A percentile compares a stretch with the other conserved stretches of the same genome.
phyloP scores from a whole-genome alignment of 768 basidiomycete genomes.

The Tubosaeta sp. region DNA sequence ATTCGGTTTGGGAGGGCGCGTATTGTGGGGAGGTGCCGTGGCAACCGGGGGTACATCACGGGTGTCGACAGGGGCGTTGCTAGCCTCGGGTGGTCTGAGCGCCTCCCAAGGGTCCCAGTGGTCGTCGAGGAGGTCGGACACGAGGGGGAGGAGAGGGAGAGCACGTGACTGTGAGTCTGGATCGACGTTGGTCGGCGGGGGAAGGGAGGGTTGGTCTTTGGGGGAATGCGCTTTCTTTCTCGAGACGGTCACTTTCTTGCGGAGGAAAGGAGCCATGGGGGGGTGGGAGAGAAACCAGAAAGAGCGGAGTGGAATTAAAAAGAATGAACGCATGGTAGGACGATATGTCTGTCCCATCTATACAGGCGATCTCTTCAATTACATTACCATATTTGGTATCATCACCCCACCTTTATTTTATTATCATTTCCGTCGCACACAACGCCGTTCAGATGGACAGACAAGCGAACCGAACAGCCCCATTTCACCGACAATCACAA shows the following conservation, averaged over 20 bases:
- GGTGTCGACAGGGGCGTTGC: background rate
- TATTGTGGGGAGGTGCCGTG: conserved; percentile 6
- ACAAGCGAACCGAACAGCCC: too few relatives aligned
- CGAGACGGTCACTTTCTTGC: conserved; percentile 39
- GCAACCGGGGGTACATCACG: conserved; percentile 16
- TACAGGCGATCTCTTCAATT: background rate
- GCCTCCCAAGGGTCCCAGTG: conserved; percentile 26
- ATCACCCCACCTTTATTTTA: background rate
- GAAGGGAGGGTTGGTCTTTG: too few relatives aligned
- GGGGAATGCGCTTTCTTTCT: too few relatives aligned
- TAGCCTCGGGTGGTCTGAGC: background rate
- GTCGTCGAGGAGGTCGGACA: background rate
- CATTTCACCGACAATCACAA: background rate
- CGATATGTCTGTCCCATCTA: background rate
- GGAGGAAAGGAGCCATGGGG: conserved; percentile 54
- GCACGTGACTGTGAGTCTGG: conserved; percentile 14
- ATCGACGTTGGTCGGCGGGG: conserved; percentile 34
- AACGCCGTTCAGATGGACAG: too few relatives aligned
- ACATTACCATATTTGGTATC: background rate
- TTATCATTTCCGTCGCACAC: background rate
- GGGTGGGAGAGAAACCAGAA: background rate
- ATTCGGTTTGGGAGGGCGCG: background rate
- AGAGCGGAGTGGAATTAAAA: background rate
- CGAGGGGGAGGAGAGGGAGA: conserved; percentile 7
- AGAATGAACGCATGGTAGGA: background rate